These are phyloP conservation scores for Ophiosphaerella narmari DNA, from an alignment of 2,329 filamentous ascomycete species.

Conservation along the genomic window DNA sequence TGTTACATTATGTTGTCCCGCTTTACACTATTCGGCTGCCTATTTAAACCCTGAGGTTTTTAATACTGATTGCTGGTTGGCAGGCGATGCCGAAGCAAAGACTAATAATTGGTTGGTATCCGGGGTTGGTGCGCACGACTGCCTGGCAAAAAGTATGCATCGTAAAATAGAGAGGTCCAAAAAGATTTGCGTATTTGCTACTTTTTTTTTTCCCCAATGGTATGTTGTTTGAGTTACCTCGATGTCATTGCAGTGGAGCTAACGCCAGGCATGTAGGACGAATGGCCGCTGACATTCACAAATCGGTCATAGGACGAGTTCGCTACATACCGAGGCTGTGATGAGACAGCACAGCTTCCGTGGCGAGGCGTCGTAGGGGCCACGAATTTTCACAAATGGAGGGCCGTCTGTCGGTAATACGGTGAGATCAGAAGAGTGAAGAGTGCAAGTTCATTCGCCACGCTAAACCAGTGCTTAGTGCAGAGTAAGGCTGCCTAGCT, in stretches of 20 bases:
- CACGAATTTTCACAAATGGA: too few species aligned
- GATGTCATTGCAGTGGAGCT: neutral
- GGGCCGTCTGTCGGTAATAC: too few species aligned
- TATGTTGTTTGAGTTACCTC: conserved; percentile 52
- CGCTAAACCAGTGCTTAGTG: too few species aligned
- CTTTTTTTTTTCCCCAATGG: conserved; percentile 98
- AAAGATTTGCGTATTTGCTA: conserved; percentile 96
- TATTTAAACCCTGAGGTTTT: conserved; percentile 87
- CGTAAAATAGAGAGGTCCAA: conserved; percentile 79
- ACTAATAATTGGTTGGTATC: conserved; percentile 98
- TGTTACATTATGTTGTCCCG: conserved; percentile 84
- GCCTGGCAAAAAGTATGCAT: conserved; percentile 86
- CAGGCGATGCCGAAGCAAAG: conserved; percentile 83
- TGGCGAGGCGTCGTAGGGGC: too few species aligned
- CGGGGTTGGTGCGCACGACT: conserved; percentile 92
- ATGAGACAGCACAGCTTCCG: too few species aligned
- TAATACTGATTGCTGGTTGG: conserved; percentile 89
- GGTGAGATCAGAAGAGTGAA: too few species aligned
- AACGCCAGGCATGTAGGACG: conserved; percentile 61
- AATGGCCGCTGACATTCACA: conserved; percentile 76
- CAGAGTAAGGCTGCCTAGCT: neutral
- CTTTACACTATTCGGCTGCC: conserved; percentile 87
- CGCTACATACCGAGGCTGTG: too few species aligned
- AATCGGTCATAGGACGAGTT: conserved; percentile 6
- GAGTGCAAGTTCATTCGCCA: too few species aligned